phyloP scores from a whole-genome alignment of 495 filamentous ascomycete species.

The Patellaria atrata region DNA sequence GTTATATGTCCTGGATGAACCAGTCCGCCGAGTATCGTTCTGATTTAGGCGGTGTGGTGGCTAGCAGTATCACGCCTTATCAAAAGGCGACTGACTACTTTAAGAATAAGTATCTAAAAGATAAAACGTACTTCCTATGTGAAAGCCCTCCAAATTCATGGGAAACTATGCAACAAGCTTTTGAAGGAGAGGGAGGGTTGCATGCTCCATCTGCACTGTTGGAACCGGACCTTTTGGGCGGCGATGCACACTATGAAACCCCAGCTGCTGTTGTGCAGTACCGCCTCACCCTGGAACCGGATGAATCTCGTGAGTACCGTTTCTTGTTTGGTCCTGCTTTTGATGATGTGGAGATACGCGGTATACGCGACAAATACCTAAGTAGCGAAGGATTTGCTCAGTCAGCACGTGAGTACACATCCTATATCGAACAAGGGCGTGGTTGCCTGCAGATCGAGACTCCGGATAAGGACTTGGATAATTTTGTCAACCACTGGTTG shows the following conservation, averaged over 20 bases:
- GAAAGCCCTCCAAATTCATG: slow-evolving; percentile 37
- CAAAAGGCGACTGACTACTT: slow-evolving; percentile 41
- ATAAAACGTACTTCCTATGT: slow-evolving; percentile 43
- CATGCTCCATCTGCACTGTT: slow-evolving; percentile 35
- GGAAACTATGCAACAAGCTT: slow-evolving; percentile 35
- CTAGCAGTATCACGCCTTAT: slow-evolving; percentile 39
- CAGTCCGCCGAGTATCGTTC: slow-evolving; percentile 37
- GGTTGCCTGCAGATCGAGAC: slow-evolving; percentile 39
- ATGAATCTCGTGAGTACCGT: slow-evolving; percentile 33
- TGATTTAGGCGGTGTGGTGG: slow-evolving; percentile 35
- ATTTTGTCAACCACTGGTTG: slow-evolving; percentile 46
- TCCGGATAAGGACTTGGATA: slow-evolving; percentile 40
- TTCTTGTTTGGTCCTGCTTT: slow-evolving; percentile 41
- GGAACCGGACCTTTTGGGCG: slow-evolving; percentile 25
- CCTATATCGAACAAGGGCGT: slow-evolving; percentile 34
- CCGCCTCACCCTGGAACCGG: slow-evolving; percentile 26
- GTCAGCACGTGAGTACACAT: slow-evolving; percentile 32
- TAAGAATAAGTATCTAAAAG: slow-evolving; percentile 42
- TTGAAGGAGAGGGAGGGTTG: slow-evolving; percentile 42
- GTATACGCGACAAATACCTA: slow-evolving; percentile 35
- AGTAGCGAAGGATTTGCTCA: slow-evolving; percentile 34
- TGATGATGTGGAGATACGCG: slow-evolving; percentile 34
- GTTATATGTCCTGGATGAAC: slow-evolving; percentile 49
- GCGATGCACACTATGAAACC: slow-evolving; percentile 41
- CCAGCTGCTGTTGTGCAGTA: slow-evolving; percentile 41